Evolutionary conservation across 2,329 filamentous ascomycete genomes (phyloP), one percentile per base, ranked within the genome.

Genomic region (Teratosphaeria destructans): DNA sequence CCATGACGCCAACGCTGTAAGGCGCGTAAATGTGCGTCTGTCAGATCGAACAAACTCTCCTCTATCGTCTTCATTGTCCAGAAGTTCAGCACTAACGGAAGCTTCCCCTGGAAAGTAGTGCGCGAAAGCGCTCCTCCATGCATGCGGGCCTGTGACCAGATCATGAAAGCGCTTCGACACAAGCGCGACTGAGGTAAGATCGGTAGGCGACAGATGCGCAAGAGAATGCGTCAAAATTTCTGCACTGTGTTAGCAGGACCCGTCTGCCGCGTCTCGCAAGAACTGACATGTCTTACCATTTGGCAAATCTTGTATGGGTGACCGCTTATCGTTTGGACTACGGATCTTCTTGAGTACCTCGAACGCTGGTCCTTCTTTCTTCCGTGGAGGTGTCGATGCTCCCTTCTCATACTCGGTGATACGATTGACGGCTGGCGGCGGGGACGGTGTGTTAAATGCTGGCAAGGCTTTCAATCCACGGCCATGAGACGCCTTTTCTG

Each of bases 171-270:
- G 88, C 68, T 86, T 89, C 37, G 90, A 96, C 34, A 97, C 90
- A 56, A 95, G 81, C 19, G 91, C 87, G 11, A 96, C 87, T 10
- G 87, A 83, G 19, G 87, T 85, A 67, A 97, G 83, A 27, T 93
- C 91, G 63, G 89, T 84, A 10, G 92, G 90, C 57, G 92, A 87
- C 57, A 99, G 79, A 76, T 97, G 89, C 47, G 94, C 96, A 60
- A 97, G 77, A 35, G 95, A 86, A 69, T 96, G 91, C 11, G 90
- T 96, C 73, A 97, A 75, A 60, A 97, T 86, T 80, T 99, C 94
- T 96, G 74, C 39, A 55, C 27, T 23, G 53, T 52, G 59, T 69
- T 57, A 71, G 66, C 55, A 32, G 52, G 19, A 16, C 52, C 47
- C 37, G 37, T 57, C 26, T 58, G 54, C 59, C 53, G 54, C 54